Evolutionary conservation across 2,329 filamentous ascomycete genomes (phyloP), one percentile per base, ranked within the genome.

Genomic region (Dendrostoma leiphaemia): DNA sequence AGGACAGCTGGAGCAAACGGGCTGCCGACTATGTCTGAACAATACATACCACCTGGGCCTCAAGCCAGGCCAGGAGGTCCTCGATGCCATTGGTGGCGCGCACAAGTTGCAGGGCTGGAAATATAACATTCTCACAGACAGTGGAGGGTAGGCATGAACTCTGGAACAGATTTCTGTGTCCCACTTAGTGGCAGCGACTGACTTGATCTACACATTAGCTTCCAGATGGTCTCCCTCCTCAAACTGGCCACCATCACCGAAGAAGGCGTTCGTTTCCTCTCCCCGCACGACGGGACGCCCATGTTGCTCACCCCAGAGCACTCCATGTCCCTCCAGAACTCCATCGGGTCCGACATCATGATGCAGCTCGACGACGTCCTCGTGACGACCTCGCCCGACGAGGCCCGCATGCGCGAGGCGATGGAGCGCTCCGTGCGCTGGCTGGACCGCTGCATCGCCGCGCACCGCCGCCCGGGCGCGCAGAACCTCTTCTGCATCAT

Each of bases 341-440:
- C 88, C 51, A 99, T 99, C 65, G 94, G 94, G 60, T 96, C 91
- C 60, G 94, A 99, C 72, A 97, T 99, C 63, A 97, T 97, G 62
- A 99, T 99, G 95, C 95, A 99, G 73, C 85, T 99, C 4, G 94
- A 99, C 76, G 95, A 99, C 71, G 95, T 99, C 13, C 88, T 99
- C 48, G 93, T 91, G 28, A 97, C 94, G 0, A 99, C 94, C 0
- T 97, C 91, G 0, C 93, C 93, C 0, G 94, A 99, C 70, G 78
- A 83, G 53, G 86, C 78, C 19, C 87, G 95, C 50, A 97, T 99
- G 84, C 84, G 87, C 58, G 91, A 96, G 71, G 94, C 94, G 47
- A 97, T 97, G 92, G 82, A 94, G 66, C 87, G 94, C 52, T 96
- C 91, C 51, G 84, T 99, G 7, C 84, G 95, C 35, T 99, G 95